Conservation (phyloP, 805 yeast genomes). For the Citeromyces matritensis region DNA sequence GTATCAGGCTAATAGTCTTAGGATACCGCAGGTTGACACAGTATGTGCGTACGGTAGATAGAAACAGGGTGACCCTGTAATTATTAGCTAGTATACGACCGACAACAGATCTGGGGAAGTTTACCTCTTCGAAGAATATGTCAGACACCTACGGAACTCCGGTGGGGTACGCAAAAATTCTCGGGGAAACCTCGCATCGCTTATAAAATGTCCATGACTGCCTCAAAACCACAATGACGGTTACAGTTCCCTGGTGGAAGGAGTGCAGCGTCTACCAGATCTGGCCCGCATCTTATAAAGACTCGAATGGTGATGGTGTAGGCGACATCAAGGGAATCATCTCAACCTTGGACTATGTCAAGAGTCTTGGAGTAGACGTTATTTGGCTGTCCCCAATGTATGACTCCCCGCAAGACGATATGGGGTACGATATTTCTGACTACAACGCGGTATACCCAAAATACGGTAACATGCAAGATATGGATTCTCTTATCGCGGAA, state of each 20-base stretch:
- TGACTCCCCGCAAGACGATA: slow-evolving; percentile 44
- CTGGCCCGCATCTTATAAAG: slow-evolving; percentile 48
- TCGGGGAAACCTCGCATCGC: no score
- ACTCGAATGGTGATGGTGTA: slow-evolving; percentile 41
- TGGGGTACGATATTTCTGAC: slow-evolving; percentile 48
- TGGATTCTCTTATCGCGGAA: slow-evolving; percentile 29
- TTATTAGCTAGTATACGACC: no score
- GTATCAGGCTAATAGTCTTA: no score
- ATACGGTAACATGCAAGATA: slow-evolving; percentile 39
- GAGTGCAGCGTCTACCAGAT: slow-evolving; percentile 40
- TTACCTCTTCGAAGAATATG: no score
- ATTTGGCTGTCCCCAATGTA: slow-evolving; percentile 46
- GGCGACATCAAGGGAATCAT: slow-evolving; percentile 44
- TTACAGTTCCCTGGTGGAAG: slow-evolving; percentile 30
- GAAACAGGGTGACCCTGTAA: no score
- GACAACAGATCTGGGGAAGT: no score
- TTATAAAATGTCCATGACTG: no score
- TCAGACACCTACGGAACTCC: no score
- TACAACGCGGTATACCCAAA: slow-evolving; percentile 35
- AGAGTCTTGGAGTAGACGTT: slow-evolving; percentile 33
- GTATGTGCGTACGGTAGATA: no score
- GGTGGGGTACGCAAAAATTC: no score
- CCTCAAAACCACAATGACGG: no score
- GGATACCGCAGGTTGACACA: no score
- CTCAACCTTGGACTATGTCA: slow-evolving; percentile 34